Percentiles rank a stretch among this genome's conserved stretches.
Conservation (phyloP, 768 basidiomycete species). For the Coprinopsis marcescibilis region DNA sequence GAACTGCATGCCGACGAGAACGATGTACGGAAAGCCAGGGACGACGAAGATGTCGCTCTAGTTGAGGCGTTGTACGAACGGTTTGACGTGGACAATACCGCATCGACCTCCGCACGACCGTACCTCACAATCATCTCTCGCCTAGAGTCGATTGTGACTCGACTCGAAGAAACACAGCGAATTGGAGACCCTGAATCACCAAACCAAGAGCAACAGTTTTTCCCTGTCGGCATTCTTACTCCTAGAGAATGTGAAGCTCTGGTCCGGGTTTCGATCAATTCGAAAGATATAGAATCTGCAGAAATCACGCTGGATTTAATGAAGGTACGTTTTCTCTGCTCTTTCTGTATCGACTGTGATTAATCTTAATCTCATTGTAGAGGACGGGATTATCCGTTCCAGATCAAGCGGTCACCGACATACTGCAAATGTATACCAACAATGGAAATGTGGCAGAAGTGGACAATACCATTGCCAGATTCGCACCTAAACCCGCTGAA, state of each 20-base stretch:
- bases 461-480: constrained; percentile 29
- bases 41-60: constrained; percentile 6
- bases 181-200: constrained; percentile 12
- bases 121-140: constrained; percentile 31
- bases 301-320: constrained; percentile 49
- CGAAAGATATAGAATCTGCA: constrained; percentile 42
- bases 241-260: constrained; percentile 49
- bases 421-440: constrained; percentile 46
- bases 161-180: constrained; percentile 25
- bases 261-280: constrained; percentile 42
- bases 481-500: constrained; percentile 34
- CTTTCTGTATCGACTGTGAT: not conserved
- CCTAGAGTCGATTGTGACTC: constrained; percentile 29
- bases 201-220: constrained; percentile 13
- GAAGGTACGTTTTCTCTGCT: constrained; percentile 29
- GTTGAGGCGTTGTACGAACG: constrained; percentile 6
- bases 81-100: constrained; percentile 5
- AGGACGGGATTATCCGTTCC: constrained; percentile 36
- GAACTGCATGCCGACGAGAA: constrained; percentile 6
- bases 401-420: constrained; percentile 36
- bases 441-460: constrained; percentile 38
- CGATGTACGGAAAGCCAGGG: constrained; percentile 5
- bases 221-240: constrained; percentile 45
- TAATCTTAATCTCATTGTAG: constrained; percentile 21
- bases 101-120: constrained; percentile 13